Evolutionary conservation across 805 yeast genomes (phyloP).

Genomic region (Pichia kluyveri): DNA sequence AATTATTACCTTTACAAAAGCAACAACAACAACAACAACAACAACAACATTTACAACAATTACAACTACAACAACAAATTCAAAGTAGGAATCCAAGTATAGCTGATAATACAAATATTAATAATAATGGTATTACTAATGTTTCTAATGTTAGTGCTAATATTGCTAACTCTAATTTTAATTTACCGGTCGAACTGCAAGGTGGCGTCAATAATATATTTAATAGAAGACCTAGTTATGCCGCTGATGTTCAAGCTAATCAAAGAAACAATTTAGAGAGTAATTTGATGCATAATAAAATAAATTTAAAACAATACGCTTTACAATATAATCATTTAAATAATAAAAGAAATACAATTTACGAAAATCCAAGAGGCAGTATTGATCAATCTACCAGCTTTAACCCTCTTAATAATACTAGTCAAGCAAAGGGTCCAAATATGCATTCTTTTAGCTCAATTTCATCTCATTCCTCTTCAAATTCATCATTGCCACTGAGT

Average conservation of each 20-base stretch:
- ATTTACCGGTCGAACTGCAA: constrained; percentile 49
- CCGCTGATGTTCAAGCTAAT: constrained; percentile 53
- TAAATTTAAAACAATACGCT: constrained; percentile 17
- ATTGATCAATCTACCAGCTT: not conserved
- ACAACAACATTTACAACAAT: not conserved
- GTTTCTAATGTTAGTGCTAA: not conserved
- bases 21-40: not conserved
- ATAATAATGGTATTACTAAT: not conserved
- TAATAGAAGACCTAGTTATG: constrained; percentile 65
- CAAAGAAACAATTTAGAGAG: not conserved
- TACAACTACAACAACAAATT: not conserved
- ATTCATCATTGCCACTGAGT: not conserved
- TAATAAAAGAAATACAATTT: constrained; percentile 1
- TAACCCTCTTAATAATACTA: constrained; percentile 3
- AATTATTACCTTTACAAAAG: constrained; percentile 1
- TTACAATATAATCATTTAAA: constrained; percentile 6
- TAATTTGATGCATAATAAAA: constrained; percentile 7
- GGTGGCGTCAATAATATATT: constrained; percentile 56
- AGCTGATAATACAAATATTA: not conserved
- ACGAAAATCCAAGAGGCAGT: constrained; percentile 1
- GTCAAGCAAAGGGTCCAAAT: constrained; percentile 3
- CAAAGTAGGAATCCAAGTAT: not conserved
- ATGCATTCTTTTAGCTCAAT: constrained; percentile 9
- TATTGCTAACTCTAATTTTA: constrained; percentile 24
- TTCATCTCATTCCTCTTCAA: constrained; percentile 5